Evolutionary conservation across 2,329 filamentous ascomycete genomes (phyloP).

Genomic region (Colletotrichum filicis): DNA sequence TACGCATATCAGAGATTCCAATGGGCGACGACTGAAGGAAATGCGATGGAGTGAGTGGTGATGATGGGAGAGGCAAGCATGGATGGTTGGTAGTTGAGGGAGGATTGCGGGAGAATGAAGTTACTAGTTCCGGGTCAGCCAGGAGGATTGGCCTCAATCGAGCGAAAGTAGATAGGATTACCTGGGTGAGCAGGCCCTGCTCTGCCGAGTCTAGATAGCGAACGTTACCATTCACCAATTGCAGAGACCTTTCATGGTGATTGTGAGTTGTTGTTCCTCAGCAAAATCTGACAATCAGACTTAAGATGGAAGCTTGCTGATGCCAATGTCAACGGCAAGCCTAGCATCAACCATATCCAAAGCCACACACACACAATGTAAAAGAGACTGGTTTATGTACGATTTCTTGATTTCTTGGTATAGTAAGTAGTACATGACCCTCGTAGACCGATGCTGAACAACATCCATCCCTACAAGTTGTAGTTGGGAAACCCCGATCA

Average conservation of each 20-base stretch:
- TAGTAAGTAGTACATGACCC: constrained; percentile 9
- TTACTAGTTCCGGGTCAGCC: constrained; percentile 28
- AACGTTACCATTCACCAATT: constrained; percentile 20
- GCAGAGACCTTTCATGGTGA: background rate
- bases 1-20: too few relatives aligned
- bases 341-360: background rate
- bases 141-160: constrained; percentile 16
- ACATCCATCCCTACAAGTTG: background rate
- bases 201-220: constrained; percentile 10
- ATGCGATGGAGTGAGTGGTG: background rate
- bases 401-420: background rate
- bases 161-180: background rate
- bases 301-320: background rate
- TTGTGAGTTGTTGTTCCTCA: background rate
- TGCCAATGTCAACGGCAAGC: background rate
- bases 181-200: background rate
- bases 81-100: background rate
- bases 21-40: background rate
- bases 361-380: background rate
- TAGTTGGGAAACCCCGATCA: background rate
- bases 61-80: background rate
- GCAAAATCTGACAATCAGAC: background rate
- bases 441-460: background rate
- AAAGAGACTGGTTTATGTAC: background rate
- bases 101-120: background rate